Evolutionary conservation across 202 grass and related monocot genomes (phyloP), one percentile per base, ranked within the genome.

Genomic region (Thinopyrum obtusiflorum): DNA sequence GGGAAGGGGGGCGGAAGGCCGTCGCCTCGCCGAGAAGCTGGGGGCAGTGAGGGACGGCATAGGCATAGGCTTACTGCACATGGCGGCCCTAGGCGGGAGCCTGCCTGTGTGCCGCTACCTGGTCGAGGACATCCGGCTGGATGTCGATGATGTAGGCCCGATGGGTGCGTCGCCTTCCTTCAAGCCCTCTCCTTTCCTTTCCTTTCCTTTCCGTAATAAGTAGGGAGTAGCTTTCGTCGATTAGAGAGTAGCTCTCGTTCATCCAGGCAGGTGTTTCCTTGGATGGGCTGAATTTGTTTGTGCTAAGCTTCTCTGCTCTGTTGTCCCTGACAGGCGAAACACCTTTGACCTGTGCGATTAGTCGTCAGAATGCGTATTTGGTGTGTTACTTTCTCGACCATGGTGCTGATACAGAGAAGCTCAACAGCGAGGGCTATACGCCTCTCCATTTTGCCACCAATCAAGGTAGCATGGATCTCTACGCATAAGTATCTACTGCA

Each of bases 41-140:
- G 70, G 6, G 1, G 70, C 70, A 24, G 70, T 73, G 39, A 46
- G 70, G 70, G 70, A 73, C 40, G 70, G 70, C 39, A 27, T 47
- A 21, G 33, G 33, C 37, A 73, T 44, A 5, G 37, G 68, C 69
- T 46, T 73, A 23, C 40, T 49, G 23, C 70, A 73, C 40, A 0
- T 7, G 7, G 70, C 70, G 39, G 70, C 24, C 40, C 0, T 49
- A 24, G 70, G 70, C 40, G 70, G 70, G 21, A 73, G 70, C 70
- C 40, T 73, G 40, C 39, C 70, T 24, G 24, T 73, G 12, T 73
- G 70, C 70, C 70, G 70, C 70, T 73, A 73, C 70, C 39, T 73
- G 6, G 70, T 73, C 40, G 40, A 73, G 40, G 40, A 73, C 70
- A 25, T 73, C 40, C 40, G 70, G 40, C 6, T 73, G 70, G 40